Base-by-base conservation (phyloP, 805 yeast genomes). In the Hanseniaspora singularis region DNA sequence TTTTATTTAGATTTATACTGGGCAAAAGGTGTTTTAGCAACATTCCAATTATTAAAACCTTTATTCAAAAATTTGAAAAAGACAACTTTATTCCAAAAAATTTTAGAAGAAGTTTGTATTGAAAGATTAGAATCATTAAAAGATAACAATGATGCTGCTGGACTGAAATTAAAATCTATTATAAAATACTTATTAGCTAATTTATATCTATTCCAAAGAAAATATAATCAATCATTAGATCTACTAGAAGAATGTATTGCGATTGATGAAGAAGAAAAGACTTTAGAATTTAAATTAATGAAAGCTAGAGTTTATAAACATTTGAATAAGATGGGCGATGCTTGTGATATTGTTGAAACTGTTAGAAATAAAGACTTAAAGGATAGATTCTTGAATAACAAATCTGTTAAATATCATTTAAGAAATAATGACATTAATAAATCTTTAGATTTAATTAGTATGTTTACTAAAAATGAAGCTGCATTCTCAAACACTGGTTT, bases 311-410 rank as follows among this genome's bases (percentile, higher is more conserved):
- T 92, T 33, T 66, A 76, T 51, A 86, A 87, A 59, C 87, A 83
- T 53, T 61, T 69, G 37, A 85, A 85, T n/a, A 69, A 77, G 49
- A 55, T 73, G 23, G 57, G 52, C 1, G 72, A 69, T 23, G 96
- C 96, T 12, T 74, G 81, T 18, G 72, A 70, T 14, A 58, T 70
- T 23, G 75, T 87, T 73, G 73, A 79, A 50, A 71, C 69, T 46
- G 96, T 89, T 14, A 73, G 96, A 54, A 60, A 68, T 46, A 63
- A 82, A 48, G 96, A 92, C 60, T 70, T 82, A 49, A 95, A 86
- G 61, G 99, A 92, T 63, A 70, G 98, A 53, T 89, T 84, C 60
- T 76, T 92, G 57, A 92, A 92, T 62, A 75, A 95, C 47, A 87
- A 86, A 57, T 71, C 95, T 6, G 82, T 83, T 39, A 86, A 86